Evolutionary conservation across 225 moss, liverwort and hornwort genomes (phyloP).

Genomic region (Polytrichum commune): DNA sequence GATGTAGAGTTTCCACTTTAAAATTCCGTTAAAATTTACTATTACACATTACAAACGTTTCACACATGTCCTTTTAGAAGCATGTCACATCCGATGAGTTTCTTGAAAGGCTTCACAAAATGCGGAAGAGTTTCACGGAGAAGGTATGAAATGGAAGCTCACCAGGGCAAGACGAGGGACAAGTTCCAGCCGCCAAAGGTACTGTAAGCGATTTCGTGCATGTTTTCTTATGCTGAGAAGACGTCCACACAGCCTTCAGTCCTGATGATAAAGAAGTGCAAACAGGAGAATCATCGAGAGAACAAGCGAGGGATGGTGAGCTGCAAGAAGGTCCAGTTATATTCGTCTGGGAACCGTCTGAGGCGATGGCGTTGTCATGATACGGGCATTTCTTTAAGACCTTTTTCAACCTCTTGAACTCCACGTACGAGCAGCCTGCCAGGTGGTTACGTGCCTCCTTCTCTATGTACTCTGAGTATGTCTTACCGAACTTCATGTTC

Average conservation of each 20-base stretch:
- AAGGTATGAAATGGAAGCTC: constrained; percentile 1
- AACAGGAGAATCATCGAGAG: constrained; percentile 15
- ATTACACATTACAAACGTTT: no score
- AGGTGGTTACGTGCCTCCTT: constrained; percentile 58
- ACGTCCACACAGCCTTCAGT: constrained; percentile 19
- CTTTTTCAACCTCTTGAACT: constrained; percentile 88
- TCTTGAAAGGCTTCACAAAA: neutral
- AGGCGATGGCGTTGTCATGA: constrained; percentile 21
- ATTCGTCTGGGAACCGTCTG: neutral
- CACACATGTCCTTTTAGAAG: no score
- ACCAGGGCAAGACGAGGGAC: constrained; percentile 45
- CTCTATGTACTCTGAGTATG: constrained; percentile 67
- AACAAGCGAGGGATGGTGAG: constrained; percentile 6
- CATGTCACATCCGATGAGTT: no score
- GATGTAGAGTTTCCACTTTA: no score
- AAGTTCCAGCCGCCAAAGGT: constrained; percentile 13
- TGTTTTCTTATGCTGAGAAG: constrained; percentile 18
- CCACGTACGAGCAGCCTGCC: constrained; percentile 70
- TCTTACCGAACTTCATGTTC: constrained; percentile 88
- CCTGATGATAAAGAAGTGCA: neutral
- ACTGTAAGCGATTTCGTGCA: constrained; percentile 7
- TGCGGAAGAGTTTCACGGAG: neutral
- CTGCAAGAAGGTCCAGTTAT: neutral
- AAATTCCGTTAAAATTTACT: no score
- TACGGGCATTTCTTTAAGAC: constrained; percentile 73